Percentiles rank a stretch among this genome's conserved stretches.
Conservation (phyloP, 345 rosid species). For the Pseudoturritis turrita region DNA sequence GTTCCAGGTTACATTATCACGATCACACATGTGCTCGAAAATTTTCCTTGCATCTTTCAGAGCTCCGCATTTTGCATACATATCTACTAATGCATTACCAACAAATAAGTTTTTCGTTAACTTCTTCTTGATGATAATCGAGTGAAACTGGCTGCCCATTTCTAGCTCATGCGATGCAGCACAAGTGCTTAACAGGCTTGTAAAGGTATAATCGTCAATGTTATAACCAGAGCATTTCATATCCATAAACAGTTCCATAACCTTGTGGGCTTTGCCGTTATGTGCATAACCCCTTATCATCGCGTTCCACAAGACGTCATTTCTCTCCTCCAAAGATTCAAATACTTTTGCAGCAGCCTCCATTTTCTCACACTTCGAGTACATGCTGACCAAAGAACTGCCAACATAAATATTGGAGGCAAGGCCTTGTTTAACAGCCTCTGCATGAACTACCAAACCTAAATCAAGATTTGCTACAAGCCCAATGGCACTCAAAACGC, state of each 20-base stretch:
- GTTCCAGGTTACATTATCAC: conserved; percentile 84
- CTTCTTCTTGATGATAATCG: conserved; percentile 55
- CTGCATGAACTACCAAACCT: conserved; percentile 78
- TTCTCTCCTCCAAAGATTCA: conserved; percentile 61
- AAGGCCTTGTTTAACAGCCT: conserved; percentile 83
- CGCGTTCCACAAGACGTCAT: conserved; percentile 81
- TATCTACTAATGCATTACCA: conserved; percentile 85
- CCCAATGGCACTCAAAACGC: conserved; percentile 74
- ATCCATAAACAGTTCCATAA: conserved; percentile 48
- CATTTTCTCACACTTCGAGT: conserved; percentile 67
- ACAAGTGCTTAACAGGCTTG: conserved; percentile 82
- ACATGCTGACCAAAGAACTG: conserved; percentile 84
- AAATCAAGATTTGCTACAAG: conserved; percentile 47
- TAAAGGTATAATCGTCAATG: conserved; percentile 81
- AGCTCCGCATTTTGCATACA: conserved; percentile 87
- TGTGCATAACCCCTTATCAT: conserved; percentile 82
- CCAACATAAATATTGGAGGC: conserved; percentile 74
- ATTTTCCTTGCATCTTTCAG: conserved; percentile 62
- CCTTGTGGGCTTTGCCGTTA: conserved; percentile 55
- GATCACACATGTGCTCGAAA: conserved; percentile 55
- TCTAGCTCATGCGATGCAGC: conserved; percentile 56
- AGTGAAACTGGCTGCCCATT: conserved; percentile 71
- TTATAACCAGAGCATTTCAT: conserved; percentile 59
- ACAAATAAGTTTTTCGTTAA: conserved; percentile 60
- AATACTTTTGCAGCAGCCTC: conserved; percentile 65